These are phyloP conservation scores for Fusarium caatingaense DNA, from an alignment of 2,329 filamentous ascomycete species.

Conservation along the genomic window DNA sequence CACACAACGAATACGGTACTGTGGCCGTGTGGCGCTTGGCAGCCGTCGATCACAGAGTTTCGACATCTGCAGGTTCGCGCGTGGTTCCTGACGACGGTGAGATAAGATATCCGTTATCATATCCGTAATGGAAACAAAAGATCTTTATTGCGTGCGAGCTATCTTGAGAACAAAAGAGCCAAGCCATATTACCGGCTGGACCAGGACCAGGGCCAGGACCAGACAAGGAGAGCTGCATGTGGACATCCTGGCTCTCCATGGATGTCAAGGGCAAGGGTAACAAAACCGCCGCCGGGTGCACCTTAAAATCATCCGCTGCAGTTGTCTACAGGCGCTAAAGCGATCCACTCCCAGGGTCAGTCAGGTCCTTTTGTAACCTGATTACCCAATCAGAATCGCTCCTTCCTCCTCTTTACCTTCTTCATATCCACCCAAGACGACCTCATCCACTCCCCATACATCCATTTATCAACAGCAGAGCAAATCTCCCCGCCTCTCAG, in stretches of 20 bases:
- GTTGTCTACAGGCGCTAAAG: conserved; percentile 43
- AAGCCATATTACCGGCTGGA: conserved; percentile 14
- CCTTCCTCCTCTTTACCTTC: conserved; percentile 19
- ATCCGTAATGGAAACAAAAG: conserved; percentile 44
- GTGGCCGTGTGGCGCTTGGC: conserved; percentile 3
- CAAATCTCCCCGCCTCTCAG: conserved; percentile 36
- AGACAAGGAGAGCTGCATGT: conserved; percentile 28
- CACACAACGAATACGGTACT: neutral
- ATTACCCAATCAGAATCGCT: conserved; percentile 16
- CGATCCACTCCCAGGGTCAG: conserved; percentile 44
- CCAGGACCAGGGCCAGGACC: conserved; percentile 4
- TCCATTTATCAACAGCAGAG: conserved; percentile 34
- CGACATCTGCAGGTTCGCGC: conserved; percentile 26
- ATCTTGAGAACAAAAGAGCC: conserved; percentile 37
- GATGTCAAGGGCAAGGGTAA: conserved; percentile 22
- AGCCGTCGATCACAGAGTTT: conserved; percentile 23
- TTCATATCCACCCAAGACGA: conserved; percentile 30
- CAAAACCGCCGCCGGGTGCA: conserved; percentile 46
- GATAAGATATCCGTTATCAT: conserved; percentile 43
- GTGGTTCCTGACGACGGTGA: conserved; percentile 31
- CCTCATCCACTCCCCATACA: conserved; percentile 37
- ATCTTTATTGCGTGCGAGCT: conserved; percentile 39
- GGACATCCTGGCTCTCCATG: neutral
- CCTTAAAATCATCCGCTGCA: conserved; percentile 47
- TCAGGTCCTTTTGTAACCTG: conserved; percentile 44